These are phyloP conservation scores for Hypericum perforatum DNA, from an alignment of 345 rosid genomes.

Conservation along the genomic window DNA sequence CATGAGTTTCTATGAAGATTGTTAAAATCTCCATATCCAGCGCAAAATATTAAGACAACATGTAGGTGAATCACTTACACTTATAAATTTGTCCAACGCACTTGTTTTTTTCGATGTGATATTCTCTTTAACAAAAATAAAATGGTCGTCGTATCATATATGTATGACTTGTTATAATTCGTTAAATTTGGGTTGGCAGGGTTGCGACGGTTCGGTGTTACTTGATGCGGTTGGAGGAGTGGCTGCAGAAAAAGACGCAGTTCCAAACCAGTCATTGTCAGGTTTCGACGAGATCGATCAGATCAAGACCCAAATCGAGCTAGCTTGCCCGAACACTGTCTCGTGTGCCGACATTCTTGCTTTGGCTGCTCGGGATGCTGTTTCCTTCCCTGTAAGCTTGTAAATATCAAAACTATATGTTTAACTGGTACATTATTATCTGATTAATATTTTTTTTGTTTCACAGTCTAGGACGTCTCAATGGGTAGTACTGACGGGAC, in stretches of 20 bases:
- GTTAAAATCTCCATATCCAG: too few species aligned
- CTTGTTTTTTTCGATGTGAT: too few species aligned
- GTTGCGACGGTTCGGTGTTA: constrained; percentile 55
- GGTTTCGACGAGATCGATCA: constrained; percentile 60
- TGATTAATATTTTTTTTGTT: neutral
- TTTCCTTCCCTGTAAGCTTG: constrained; percentile 32
- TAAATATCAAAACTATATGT: neutral
- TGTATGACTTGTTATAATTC: neutral
- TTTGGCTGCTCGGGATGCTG: constrained; percentile 55
- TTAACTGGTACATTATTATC: too few species aligned
- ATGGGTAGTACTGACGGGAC: neutral
- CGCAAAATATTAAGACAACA: too few species aligned
- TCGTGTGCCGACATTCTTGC: constrained; percentile 58
- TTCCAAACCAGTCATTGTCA: constrained; percentile 32
- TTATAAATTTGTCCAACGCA: too few species aligned
- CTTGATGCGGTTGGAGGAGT: constrained; percentile 24
- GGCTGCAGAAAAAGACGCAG: constrained; percentile 42
- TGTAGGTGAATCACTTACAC: too few species aligned
- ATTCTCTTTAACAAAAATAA: too few species aligned
- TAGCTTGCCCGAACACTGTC: constrained; percentile 34
- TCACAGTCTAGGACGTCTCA: constrained; percentile 30
- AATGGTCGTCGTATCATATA: too few species aligned
- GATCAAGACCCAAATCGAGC: constrained; percentile 37
- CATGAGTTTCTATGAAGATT: too few species aligned
- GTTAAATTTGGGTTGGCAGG: constrained; percentile 16